phyloP scores from a whole-genome alignment of 176 grass and related monocot genomes.

The Musa itinerans region DNA sequence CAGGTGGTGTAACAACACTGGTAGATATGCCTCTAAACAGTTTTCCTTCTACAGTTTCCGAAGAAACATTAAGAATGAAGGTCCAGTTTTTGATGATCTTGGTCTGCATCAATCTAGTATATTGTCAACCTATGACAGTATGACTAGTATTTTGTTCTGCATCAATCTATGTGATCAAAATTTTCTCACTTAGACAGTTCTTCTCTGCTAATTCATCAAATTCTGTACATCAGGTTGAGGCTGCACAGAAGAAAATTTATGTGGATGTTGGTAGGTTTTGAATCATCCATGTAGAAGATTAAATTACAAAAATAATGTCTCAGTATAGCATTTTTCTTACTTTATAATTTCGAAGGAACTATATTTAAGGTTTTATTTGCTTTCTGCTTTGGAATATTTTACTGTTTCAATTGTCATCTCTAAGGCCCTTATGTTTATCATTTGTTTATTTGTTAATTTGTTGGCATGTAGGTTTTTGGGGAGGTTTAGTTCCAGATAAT shows the following conservation, averaged over 20 bases:
- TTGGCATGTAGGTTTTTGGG: slow-evolving; percentile 70
- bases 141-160: not conserved
- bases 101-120: not conserved
- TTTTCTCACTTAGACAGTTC: not conserved
- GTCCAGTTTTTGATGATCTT: slow-evolving; percentile 28
- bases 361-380: not conserved
- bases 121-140: no score
- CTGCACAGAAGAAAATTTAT: slow-evolving; percentile 55
- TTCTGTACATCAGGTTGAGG: slow-evolving; percentile 52
- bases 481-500: slow-evolving; percentile 96
- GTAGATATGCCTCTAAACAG: slow-evolving; percentile 98
- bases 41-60: slow-evolving; percentile 70
- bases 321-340: not conserved
- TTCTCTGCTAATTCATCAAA: not conserved
- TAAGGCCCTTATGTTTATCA: not conserved
- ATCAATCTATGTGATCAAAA: not conserved
- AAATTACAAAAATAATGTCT: not conserved
- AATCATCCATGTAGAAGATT: slow-evolving; percentile 4
- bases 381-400: not conserved
- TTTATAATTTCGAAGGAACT: not conserved
- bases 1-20: slow-evolving; percentile 86
- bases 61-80: slow-evolving; percentile 88
- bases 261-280: slow-evolving; percentile 77
- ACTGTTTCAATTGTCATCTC: not conserved
- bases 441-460: not conserved